Evolutionary conservation across 352 stramenopile species (phyloP).

Genomic region (Aphanomyces invadans): DNA sequence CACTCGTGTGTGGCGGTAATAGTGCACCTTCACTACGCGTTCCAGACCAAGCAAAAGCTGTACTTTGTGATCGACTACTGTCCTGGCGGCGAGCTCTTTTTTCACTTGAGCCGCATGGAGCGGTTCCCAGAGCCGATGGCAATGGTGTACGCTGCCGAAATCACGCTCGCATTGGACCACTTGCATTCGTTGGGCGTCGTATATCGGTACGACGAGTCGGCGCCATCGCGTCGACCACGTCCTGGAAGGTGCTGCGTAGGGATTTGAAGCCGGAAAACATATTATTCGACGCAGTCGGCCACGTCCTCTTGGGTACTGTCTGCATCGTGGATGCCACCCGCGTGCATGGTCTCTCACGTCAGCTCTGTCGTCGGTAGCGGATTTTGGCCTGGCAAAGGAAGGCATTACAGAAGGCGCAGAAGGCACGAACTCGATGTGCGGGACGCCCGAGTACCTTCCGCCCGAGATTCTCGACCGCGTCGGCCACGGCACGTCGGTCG

Average conservation of each 20-base stretch:
- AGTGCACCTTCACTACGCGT: constrained; percentile 86
- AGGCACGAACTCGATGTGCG: constrained; percentile 85
- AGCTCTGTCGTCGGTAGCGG: constrained; percentile 32
- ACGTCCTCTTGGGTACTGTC: constrained; percentile 53
- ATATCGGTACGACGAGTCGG: constrained; percentile 44
- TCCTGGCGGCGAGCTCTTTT: constrained; percentile 85
- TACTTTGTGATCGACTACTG: constrained; percentile 91
- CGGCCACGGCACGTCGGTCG: constrained; percentile 84
- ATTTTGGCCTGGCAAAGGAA: constrained; percentile 85
- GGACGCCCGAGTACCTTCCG: constrained; percentile 88
- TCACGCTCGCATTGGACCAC: constrained; percentile 81
- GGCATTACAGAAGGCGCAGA: constrained; percentile 75
- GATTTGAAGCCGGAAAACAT: constrained; percentile 85
- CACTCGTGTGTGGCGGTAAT: too few relatives aligned
- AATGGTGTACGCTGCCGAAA: constrained; percentile 88
- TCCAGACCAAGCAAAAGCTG: constrained; percentile 86
- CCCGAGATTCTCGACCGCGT: constrained; percentile 87
- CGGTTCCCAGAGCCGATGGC: constrained; percentile 84
- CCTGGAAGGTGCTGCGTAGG: constrained; percentile 24
- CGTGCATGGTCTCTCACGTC: too few relatives aligned
- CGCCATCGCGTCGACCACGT: not conserved
- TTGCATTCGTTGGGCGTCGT: constrained; percentile 84
- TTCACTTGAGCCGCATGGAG: constrained; percentile 84
- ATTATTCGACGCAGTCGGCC: constrained; percentile 65
- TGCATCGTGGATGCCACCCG: too few relatives aligned